Conservation (phyloP, 371 early-diverging fungal species). For the Blakeslea trispora region DNA sequence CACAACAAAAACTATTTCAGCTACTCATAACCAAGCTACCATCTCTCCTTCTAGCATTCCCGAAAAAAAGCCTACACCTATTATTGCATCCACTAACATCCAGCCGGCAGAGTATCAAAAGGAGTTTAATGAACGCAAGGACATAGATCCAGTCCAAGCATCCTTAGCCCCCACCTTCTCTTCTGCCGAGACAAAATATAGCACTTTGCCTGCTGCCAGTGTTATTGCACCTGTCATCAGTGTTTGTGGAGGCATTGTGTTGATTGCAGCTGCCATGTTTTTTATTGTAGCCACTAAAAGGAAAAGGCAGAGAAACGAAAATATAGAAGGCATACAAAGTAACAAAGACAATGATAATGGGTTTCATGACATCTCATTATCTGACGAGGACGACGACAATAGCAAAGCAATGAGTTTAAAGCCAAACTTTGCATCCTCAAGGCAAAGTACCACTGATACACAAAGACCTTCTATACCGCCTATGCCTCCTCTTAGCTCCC, state of each 20-base stretch:
- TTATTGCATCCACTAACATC: no score
- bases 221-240: conserved; percentile 14
- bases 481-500: not conserved
- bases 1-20: no score
- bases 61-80: no score
- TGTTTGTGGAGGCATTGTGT: conserved; percentile 17
- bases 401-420: not conserved
- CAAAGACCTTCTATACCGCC: not conserved
- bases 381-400: conserved; percentile 1
- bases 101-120: no score
- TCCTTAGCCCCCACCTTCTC: no score
- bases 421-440: no score
- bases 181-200: no score
- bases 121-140: no score
- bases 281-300: conserved; percentile 8
- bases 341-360: not conserved
- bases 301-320: conserved; percentile 4
- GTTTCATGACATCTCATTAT: conserved; percentile 8
- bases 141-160: no score
- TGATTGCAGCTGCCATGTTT: conserved; percentile 21
- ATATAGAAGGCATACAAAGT: not conserved
- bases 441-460: not conserved
- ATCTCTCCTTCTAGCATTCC: no score
- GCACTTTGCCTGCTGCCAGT: no score
- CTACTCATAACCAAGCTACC: no score